These are phyloP conservation scores for Gastrodia elata DNA, from an alignment of 106 monocot species.

Conservation along the genomic window DNA sequence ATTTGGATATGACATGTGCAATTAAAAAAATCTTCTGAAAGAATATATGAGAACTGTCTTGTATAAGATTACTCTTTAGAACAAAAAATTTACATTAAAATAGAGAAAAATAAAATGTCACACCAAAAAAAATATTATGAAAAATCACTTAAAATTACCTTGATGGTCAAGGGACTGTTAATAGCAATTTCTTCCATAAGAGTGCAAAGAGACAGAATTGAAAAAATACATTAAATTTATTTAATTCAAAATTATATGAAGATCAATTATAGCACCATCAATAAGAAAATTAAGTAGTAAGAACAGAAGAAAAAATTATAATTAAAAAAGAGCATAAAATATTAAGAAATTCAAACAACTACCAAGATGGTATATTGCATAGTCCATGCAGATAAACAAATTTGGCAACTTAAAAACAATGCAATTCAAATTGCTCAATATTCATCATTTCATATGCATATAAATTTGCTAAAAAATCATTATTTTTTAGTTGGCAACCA, in stretches of 20 bases:
- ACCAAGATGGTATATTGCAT: background rate
- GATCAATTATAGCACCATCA: background rate
- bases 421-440: background rate
- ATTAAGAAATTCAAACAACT: slow-evolving; percentile 4
- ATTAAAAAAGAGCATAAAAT: background rate
- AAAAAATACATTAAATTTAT: slow-evolving; percentile 1
- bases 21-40: too few species aligned
- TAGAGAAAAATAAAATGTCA: too few species aligned
- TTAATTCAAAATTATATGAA: background rate
- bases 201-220: background rate
- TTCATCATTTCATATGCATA: too few species aligned
- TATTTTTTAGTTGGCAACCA: background rate
- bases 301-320: background rate
- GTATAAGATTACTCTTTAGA: too few species aligned
- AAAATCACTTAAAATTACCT: slow-evolving; percentile 7
- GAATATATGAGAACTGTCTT: too few species aligned
- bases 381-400: background rate
- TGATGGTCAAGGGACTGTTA: background rate
- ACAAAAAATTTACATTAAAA: too few species aligned
- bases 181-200: slow-evolving; percentile 1
- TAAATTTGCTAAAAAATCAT: too few species aligned
- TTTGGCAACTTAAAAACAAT: background rate
- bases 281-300: background rate
- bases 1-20: too few species aligned
- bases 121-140: background rate